phyloP scores from a whole-genome alignment of 2,329 filamentous ascomycete genomes.

The Trichoderma atrobrunneum region DNA sequence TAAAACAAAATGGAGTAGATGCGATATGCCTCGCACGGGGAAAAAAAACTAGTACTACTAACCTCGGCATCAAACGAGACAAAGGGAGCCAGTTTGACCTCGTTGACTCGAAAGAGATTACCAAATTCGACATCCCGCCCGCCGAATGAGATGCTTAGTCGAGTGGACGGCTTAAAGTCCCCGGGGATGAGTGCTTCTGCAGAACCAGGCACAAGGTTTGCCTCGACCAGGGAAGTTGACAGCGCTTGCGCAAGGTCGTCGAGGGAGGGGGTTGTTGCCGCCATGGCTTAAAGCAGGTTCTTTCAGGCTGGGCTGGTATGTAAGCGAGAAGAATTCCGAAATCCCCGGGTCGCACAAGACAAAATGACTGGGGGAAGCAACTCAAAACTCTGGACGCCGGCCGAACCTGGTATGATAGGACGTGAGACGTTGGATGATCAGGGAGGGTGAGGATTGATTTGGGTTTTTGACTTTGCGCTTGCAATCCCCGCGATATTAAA shows the following conservation, averaged over 20 bases:
- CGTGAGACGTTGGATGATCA: neutral
- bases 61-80: constrained; percentile 38
- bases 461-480: neutral
- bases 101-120: constrained; percentile 40
- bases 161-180: constrained; percentile 41
- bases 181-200: constrained; percentile 41
- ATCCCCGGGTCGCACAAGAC: neutral
- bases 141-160: constrained; percentile 38
- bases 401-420: neutral
- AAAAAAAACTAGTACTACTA: neutral
- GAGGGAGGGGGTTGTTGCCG: constrained; percentile 5
- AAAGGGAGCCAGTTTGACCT: constrained; percentile 38
- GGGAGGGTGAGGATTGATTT: neutral
- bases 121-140: constrained; percentile 36
- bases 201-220: constrained; percentile 40
- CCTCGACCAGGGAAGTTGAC: constrained; percentile 34
- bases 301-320: neutral
- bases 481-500: neutral
- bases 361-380: neutral
- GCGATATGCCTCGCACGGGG: neutral
- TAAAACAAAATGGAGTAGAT: neutral
- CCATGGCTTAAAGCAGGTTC: neutral
- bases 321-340: neutral
- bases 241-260: constrained; percentile 25
- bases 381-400: neutral